phyloP scores from a whole-genome alignment of 495 filamentous ascomycete genomes.

The Podospora pseudocomata region DNA sequence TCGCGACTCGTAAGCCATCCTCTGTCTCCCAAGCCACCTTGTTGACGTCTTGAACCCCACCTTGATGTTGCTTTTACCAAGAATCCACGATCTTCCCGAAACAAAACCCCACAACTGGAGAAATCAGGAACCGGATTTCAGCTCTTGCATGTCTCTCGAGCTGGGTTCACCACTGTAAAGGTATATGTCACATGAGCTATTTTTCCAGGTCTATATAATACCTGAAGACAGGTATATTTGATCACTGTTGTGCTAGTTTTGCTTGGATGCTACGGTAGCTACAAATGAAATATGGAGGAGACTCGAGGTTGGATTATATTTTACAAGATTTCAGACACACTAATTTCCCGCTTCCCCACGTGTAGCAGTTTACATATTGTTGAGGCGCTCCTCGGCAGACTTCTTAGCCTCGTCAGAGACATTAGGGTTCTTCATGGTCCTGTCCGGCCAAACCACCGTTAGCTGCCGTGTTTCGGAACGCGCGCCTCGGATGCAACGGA shows the following conservation, averaged over 20 bases:
- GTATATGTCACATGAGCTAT: not conserved
- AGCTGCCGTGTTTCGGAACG: not conserved
- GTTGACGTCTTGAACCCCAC: not conserved
- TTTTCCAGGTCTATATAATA: not conserved
- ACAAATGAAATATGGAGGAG: not conserved
- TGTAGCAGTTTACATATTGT: constrained; percentile 27
- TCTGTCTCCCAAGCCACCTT: not conserved
- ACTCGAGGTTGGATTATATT: not conserved
- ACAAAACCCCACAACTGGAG: constrained; percentile 1
- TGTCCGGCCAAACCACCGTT: constrained; percentile 13
- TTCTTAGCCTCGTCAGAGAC: constrained; percentile 42
- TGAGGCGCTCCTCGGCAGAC: constrained; percentile 40
- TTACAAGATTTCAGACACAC: not conserved
- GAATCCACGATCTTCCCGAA: constrained; percentile 1
- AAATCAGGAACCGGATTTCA: constrained; percentile 1
- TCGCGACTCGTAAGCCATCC: not conserved
- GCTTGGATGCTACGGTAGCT: not conserved
- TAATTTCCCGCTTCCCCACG: not conserved
- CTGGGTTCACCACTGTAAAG: not conserved
- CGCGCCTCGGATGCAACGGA: not conserved
- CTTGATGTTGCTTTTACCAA: not conserved
- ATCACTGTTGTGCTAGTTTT: not conserved
- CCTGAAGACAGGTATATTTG: not conserved
- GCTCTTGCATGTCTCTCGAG: not conserved
- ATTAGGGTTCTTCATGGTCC: constrained; percentile 42